Base-by-base conservation (phyloP, 371 early-diverging fungal genomes). In the Choanephora cucurbitarum region DNA sequence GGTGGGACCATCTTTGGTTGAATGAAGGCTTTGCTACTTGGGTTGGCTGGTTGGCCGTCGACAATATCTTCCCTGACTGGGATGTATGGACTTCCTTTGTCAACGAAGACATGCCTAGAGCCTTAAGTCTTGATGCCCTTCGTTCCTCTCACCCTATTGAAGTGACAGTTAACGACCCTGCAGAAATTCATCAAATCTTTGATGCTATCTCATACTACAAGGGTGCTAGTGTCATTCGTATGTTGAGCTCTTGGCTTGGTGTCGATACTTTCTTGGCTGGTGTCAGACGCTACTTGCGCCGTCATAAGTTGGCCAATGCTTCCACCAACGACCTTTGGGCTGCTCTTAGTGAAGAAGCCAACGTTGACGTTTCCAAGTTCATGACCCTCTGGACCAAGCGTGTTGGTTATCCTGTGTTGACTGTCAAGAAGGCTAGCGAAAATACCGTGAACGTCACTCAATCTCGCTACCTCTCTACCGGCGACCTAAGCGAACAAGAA, bases 1-100 rank as follows among this genome's bases (percentile, higher is more conserved):
- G 93, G 95, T 95, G 95, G 95, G 84, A 84, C 57, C 92, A 93
- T 67, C 78, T 96, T 37, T 95, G 95, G 96, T 77, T 97, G 59
- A 97, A 97, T 64, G 97, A 97, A 77, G 95, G 95, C 19, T 97
- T 95, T 71, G 97, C 95, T 1, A 94, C 94, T n/a, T 84, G 83
- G 83, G 93, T 93, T 15, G 93, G 94, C 6, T 85, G 86, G 80
- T 69, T 93, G 62, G 92, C 93, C 13, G 84, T 88, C 5, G 87
- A 89, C 62, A 72, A 88, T 58, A 70, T 92, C 53, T 90, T 87
- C 81, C 90, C 90, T 31, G 82, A 75, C 41, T 89, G 89, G 91
- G 79, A 89, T 61, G 80, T 89, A 18, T 91, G 89, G 87, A 88
- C 88, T 13, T 80, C 80, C 24, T 96, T 94, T 70, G 77, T 93